phyloP scores from a whole-genome alignment of 2,329 filamentous ascomycete genomes.

The Nothopassalora personata region DNA sequence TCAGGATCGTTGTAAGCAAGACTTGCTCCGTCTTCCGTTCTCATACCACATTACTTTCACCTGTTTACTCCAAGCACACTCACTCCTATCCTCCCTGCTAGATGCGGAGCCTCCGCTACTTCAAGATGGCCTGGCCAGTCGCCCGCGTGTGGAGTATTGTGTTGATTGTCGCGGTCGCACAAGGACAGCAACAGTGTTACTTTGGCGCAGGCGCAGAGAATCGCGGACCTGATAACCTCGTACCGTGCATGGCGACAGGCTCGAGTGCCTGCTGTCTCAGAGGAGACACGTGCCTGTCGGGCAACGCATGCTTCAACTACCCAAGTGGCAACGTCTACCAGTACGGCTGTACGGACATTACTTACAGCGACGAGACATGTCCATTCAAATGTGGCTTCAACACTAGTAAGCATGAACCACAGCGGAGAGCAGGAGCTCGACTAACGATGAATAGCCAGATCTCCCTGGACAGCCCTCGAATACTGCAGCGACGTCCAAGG shows the following conservation, averaged over 20 bases:
- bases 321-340: constrained; percentile 27
- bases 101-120: background rate
- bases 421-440: background rate
- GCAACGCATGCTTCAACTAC: constrained; percentile 28
- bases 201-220: constrained; percentile 25
- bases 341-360: constrained; percentile 32
- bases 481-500: constrained; percentile 23
- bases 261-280: constrained; percentile 26
- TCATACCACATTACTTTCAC: background rate
- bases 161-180: background rate
- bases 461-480: constrained; percentile 28
- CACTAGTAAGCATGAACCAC: constrained; percentile 12
- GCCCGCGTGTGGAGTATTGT: constrained; percentile 1
- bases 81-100: background rate
- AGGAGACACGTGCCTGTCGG: constrained; percentile 27
- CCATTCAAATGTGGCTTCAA: constrained; percentile 30
- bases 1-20: background rate
- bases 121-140: background rate
- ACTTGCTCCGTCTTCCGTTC: background rate
- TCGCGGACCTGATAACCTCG: constrained; percentile 23
- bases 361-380: constrained; percentile 25
- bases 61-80: background rate
- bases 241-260: constrained; percentile 24
- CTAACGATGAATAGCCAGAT: constrained; percentile 17
- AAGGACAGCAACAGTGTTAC: constrained; percentile 30